Base-by-base conservation (phyloP, 257 asterid genomes). In the Vinca minor region DNA sequence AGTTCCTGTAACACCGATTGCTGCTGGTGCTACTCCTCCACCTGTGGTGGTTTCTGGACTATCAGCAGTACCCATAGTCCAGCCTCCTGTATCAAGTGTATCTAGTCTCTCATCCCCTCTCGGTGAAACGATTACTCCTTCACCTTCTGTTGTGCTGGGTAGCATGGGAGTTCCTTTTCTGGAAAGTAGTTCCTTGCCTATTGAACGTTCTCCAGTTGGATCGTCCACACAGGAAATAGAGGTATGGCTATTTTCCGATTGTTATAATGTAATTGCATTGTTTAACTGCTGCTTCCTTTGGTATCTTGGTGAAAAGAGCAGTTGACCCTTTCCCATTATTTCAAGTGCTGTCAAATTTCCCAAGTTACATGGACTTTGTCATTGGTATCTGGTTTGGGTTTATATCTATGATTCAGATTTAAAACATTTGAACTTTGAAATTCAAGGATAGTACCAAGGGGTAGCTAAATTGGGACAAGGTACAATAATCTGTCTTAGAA, bases 221-320 rank as follows among this genome's bases (percentile, higher is more conserved):
- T 81, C 92, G 73, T 83, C 85, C 46, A 18, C 78, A 47, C 84
- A 74, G 76, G 94, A 84, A 69, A 69, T 64, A 57, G 96, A 84
- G 96, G 98, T 89, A 81, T 39, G 55, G 11, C 39, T 64, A 34
- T 44, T 45, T 72, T 64, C 65, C 56, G 39, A 15, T 34, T 44
- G 56, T 61, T 59, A 39, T 64, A 67, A 65, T 74, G 66, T 41
- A 57, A 18, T 45, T 60, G 60, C 60, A 45, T 64, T 55, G 67
- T 55, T 69, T 59, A 46, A 53, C 55, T 34, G 32, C 47, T 70
- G 31, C 52, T 38, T 52, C 53, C 35, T 48, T 20, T 41, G 44
- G 38, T 45, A 47, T 62, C 28, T n/a, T 4, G 11, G 31, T n/a
- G 45, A 20, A 13, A 13, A 20, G 48, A 31, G 17, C 25, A 42